Conservation (phyloP, 2,329 filamentous ascomycete genomes). For the Diaporthe batatas region DNA sequence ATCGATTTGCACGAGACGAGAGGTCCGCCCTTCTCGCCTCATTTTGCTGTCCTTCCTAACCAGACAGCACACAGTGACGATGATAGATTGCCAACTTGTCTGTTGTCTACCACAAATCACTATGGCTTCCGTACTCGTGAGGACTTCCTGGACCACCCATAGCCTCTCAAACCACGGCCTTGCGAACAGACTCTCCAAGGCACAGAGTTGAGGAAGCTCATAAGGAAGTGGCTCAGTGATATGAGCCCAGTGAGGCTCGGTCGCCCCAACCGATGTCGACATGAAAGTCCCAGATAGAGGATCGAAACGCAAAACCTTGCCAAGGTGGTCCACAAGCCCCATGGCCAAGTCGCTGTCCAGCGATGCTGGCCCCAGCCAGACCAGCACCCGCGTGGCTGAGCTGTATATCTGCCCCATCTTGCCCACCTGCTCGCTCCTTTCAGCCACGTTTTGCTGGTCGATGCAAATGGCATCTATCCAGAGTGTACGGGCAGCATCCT, state of each 20-base stretch:
- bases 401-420: slow-evolving; percentile 33
- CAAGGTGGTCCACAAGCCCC: neutral
- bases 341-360: neutral
- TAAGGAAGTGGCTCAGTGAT: neutral
- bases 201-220: neutral
- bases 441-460: slow-evolving; percentile 32
- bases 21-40: neutral
- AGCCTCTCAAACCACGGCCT: slow-evolving; percentile 12
- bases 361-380: neutral
- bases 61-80: neutral
- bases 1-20: neutral
- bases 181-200: neutral
- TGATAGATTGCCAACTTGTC: neutral
- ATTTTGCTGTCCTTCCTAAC: neutral
- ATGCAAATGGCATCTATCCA: slow-evolving; percentile 39
- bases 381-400: neutral
- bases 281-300: neutral
- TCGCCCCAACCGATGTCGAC: neutral
- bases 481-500: neutral
- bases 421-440: slow-evolving; percentile 31
- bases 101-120: neutral
- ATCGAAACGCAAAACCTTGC: neutral
- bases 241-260: neutral
- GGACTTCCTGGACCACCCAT: slow-evolving; percentile 1
- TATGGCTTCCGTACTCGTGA: neutral